Conservation (phyloP, 2,329 filamentous ascomycete genomes). For the Rosellinia necatrix region DNA sequence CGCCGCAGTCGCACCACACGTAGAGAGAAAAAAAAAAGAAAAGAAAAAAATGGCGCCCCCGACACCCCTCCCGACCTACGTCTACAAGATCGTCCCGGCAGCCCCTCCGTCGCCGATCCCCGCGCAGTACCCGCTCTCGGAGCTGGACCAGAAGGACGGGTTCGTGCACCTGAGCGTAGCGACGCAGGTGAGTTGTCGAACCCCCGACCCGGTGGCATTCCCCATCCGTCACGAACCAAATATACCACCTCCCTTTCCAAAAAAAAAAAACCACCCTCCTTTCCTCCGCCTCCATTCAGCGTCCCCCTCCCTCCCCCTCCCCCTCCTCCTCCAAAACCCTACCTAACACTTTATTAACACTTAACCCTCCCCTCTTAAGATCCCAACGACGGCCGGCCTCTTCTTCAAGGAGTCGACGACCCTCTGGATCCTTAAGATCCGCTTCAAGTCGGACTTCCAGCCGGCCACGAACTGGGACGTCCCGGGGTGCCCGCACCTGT, state of each 20-base stretch:
- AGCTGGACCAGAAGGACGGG: slow-evolving; percentile 63
- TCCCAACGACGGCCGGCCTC: slow-evolving; percentile 39
- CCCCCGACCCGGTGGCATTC: too few relatives aligned
- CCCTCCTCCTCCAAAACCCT: too few relatives aligned
- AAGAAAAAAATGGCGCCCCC: slow-evolving; percentile 32
- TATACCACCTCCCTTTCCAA: slow-evolving; percentile 1
- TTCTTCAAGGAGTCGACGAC: slow-evolving; percentile 36
- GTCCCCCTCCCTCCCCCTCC: too few relatives aligned
- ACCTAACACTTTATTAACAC: not conserved
- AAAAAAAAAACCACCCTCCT: not conserved
- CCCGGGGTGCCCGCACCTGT: slow-evolving; percentile 60
- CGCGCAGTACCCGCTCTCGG: slow-evolving; percentile 58
- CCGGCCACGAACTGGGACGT: slow-evolving; percentile 59
- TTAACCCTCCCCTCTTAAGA: slow-evolving; percentile 23
- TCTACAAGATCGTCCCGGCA: slow-evolving; percentile 65
- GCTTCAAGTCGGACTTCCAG: slow-evolving; percentile 49
- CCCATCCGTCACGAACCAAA: too few relatives aligned
- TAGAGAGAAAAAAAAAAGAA: not conserved
- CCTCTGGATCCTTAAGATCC: slow-evolving; percentile 51
- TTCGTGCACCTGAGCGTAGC: slow-evolving; percentile 66
- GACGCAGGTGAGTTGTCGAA: slow-evolving; percentile 49
- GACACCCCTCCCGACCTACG: slow-evolving; percentile 45
- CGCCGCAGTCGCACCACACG: not conserved
- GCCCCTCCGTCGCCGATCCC: slow-evolving; percentile 60
- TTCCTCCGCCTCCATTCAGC: not conserved